Evolutionary conservation across 768 basidiomycete genomes (phyloP).

Genomic region (Agaricus sinodeliciosus): DNA sequence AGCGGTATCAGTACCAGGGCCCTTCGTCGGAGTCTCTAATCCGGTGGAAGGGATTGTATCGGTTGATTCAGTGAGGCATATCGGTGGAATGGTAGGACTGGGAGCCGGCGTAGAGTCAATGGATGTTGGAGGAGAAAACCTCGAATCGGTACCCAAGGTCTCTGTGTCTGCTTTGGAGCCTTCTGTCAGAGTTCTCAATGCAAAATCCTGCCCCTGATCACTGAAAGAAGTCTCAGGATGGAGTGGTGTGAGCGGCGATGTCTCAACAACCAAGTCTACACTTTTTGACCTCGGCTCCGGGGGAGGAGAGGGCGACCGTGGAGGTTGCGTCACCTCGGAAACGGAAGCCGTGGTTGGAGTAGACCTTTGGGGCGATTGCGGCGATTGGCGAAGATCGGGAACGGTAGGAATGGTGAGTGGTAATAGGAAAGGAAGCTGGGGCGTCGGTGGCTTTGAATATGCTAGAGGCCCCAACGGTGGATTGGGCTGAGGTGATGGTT

Average conservation of each 20-base stretch:
- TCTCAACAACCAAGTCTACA: neutral
- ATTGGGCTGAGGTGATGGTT: neutral
- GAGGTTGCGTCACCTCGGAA: neutral
- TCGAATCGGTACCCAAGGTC: neutral
- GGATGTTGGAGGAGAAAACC: conserved; percentile 1
- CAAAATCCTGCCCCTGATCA: neutral
- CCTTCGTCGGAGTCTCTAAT: neutral
- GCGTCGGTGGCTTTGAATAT: neutral
- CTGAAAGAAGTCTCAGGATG: neutral
- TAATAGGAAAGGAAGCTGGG: neutral
- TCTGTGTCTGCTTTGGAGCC: neutral
- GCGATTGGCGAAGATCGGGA: neutral
- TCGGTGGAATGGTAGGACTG: neutral
- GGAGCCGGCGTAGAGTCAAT: conserved; percentile 8
- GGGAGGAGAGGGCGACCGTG: neutral
- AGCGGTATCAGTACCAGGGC: neutral
- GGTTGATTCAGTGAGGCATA: neutral
- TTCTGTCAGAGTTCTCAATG: neutral
- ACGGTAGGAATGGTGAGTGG: neutral
- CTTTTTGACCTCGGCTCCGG: neutral
- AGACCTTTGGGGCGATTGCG: neutral
- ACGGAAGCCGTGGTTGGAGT: neutral
- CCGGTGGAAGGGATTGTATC: neutral
- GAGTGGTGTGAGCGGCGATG: neutral
- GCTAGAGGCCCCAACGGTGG: neutral